phyloP scores from a whole-genome alignment of 2,329 filamentous ascomycete species.

The Dactylella cylindrospora region DNA sequence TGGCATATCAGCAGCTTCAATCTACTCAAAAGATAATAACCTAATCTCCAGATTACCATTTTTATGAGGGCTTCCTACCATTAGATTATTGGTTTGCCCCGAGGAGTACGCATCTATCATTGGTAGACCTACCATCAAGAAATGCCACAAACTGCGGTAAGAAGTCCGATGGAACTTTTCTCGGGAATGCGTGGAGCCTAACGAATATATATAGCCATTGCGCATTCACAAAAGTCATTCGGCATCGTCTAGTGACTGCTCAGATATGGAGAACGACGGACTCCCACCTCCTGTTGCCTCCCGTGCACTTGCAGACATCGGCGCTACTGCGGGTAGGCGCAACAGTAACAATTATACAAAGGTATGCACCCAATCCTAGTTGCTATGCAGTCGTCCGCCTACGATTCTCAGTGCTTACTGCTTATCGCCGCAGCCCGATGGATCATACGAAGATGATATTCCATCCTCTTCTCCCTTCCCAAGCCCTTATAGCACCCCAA shows the following conservation, averaged over 20 bases:
- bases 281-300: conserved; percentile 61
- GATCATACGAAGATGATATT: conserved; percentile 46
- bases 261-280: conserved; percentile 62
- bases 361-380: conserved; percentile 62
- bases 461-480: conserved; percentile 48
- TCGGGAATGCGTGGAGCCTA: conserved; percentile 21
- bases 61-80: too few relatives aligned
- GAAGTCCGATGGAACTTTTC: conserved; percentile 12
- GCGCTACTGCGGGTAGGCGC: conserved; percentile 77
- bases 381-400: conserved; percentile 13
- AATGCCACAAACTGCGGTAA: conserved; percentile 5
- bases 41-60: too few relatives aligned
- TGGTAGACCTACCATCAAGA: neutral
- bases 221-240: conserved; percentile 72
- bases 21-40: too few relatives aligned
- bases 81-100: too few relatives aligned
- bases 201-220: conserved; percentile 65
- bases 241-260: conserved; percentile 50
- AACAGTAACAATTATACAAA: conserved; percentile 81
- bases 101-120: too few relatives aligned
- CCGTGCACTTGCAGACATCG: conserved; percentile 84
- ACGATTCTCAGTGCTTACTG: conserved; percentile 4
- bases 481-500: conserved; percentile 45
- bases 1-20: too few relatives aligned
- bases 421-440: conserved; percentile 14